phyloP scores from a whole-genome alignment of 2,329 filamentous ascomycete genomes.

The Colletotrichum falcatum region DNA sequence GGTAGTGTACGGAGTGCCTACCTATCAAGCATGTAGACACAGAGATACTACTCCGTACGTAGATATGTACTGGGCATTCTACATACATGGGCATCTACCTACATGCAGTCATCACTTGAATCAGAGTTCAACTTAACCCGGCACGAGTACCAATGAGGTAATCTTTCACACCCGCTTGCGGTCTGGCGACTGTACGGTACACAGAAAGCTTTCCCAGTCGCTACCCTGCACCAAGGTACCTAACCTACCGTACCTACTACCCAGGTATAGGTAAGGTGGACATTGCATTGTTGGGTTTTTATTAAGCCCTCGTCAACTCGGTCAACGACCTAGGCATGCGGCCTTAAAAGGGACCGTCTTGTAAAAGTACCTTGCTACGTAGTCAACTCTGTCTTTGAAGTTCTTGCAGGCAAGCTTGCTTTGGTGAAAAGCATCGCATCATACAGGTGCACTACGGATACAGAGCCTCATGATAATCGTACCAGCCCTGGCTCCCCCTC shows the following conservation, averaged over 20 bases:
- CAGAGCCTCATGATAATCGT: slow-evolving; percentile 10
- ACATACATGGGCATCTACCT: neutral
- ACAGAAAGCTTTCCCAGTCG: neutral
- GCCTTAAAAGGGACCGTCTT: too few relatives aligned
- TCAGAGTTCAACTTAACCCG: neutral
- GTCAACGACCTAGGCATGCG: too few relatives aligned
- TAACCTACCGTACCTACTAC: too few relatives aligned
- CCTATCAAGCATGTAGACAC: too few relatives aligned
- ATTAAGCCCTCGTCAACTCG: neutral
- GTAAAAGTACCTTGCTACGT: too few relatives aligned
- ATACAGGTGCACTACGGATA: neutral
- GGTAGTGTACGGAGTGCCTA: too few relatives aligned
- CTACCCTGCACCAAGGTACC: too few relatives aligned
- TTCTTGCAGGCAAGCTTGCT: neutral
- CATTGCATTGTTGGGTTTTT: neutral
- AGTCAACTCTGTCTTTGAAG: neutral
- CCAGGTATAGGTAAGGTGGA: too few relatives aligned
- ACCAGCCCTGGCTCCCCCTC: neutral
- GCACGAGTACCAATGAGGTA: neutral
- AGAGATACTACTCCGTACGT: too few relatives aligned
- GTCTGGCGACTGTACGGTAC: too few relatives aligned
- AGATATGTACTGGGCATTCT: too few relatives aligned
- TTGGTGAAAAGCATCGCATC: neutral
- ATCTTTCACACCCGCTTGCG: too few relatives aligned
- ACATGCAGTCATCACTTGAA: neutral